A percentile compares a stretch with the other conserved stretches of the same genome.
Evolutionary conservation across 805 yeast genomes (phyloP).

Genomic region (Metschnikowia vanudenii): DNA sequence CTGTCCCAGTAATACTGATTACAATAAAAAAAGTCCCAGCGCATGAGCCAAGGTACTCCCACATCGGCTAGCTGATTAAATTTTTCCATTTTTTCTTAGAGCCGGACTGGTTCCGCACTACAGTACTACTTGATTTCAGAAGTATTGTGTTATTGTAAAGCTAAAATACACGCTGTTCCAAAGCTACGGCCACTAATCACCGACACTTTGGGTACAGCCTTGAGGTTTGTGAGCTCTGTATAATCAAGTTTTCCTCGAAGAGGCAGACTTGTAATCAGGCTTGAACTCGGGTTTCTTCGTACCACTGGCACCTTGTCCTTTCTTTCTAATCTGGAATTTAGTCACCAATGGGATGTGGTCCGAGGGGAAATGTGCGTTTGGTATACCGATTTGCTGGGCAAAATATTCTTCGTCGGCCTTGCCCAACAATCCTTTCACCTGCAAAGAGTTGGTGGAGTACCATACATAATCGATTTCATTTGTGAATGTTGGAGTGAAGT

Average conservation of each 20-base stretch:
- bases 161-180: slow-evolving; percentile 18
- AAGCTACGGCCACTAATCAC: neutral
- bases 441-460: slow-evolving; percentile 80
- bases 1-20: no score
- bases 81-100: no score
- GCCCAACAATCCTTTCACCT: slow-evolving; percentile 84
- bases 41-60: no score
- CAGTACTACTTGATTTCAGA: neutral
- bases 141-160: slow-evolving; percentile 9
- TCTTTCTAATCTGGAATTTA: slow-evolving; percentile 67
- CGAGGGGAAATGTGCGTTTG: slow-evolving; percentile 89
- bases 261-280: slow-evolving; percentile 44
- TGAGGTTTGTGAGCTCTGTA: neutral
- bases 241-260: slow-evolving; percentile 39
- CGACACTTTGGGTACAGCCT: neutral
- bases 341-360: slow-evolving; percentile 90
- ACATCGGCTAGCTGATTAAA: no score
- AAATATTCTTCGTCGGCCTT: slow-evolving; percentile 77
- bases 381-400: slow-evolving; percentile 81
- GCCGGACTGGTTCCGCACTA: no score
- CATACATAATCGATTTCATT: slow-evolving; percentile 94
- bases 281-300: slow-evolving; percentile 41
- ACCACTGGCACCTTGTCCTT: slow-evolving; percentile 22
- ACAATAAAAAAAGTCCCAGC: no score
- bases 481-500: slow-evolving; percentile 89